Evolutionary conservation across 495 filamentous ascomycete genomes (phyloP), one percentile per base, ranked within the genome.

Genomic region (Penicillium cosmopolitanum): DNA sequence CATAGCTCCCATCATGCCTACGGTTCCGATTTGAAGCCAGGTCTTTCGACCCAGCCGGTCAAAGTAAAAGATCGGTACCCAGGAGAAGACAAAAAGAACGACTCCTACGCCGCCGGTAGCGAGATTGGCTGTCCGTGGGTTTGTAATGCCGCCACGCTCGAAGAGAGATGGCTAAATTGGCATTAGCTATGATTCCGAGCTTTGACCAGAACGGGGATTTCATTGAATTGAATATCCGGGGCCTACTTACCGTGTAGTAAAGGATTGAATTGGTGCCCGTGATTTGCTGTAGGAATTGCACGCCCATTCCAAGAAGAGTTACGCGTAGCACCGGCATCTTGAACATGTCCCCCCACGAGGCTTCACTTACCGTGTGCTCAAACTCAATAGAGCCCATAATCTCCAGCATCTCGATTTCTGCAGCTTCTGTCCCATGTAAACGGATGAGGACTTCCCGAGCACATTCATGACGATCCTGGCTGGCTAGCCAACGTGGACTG

Each of bases 301-400:
- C 64, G 5, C 66, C 68, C 42, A 74, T 66, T 35, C 65, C 73
- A 8, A 78, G 54, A 21, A 66, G n/a, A 6, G 67, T 70, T n/a
- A 67, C 58, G 18, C 56, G 55, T 50, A 68, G 36, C 15, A 75
- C 64, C 2, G 72, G 73, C 60, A 80, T 79, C 48, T 84, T 82
- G 4, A 78, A 78, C 36, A 91, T 75, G n/a, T 86, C 69, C 5
- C 87, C 85, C 77, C 89, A 95, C 28, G 87, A 79, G 64, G 87
- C 85, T 1, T 84, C 82, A 4, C 86, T 77, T 7, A 82, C 86
- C 23, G 87, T 84, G 72, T 90, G 89, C 72, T 93, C 90, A 62
- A 92, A 91, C 18, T 85, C 75, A 3, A 85, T 86, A 61, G 90
- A 87, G 0, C 87, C 85, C 70, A 87, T 87, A 70, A 93, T 93